Percentiles rank a stretch among this genome's conserved stretches.
These are phyloP conservation scores for Rhodocollybia butyracea DNA, from an alignment of 768 basidiomycete genomes.

Conservation along the genomic window DNA sequence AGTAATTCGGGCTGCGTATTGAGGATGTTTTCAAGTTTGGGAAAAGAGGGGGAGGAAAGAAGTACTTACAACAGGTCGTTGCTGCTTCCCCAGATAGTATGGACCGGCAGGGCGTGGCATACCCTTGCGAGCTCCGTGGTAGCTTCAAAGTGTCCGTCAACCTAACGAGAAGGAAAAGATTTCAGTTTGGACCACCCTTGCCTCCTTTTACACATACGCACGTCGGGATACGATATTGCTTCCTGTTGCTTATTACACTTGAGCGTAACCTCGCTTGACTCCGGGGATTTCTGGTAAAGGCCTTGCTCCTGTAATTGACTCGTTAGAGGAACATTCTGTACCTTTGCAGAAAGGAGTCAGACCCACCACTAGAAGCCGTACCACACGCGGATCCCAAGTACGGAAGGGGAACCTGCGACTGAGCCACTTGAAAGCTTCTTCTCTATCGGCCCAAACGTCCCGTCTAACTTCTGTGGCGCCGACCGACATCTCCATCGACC, in stretches of 20 bases:
- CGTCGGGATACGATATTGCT: conserved; percentile 41
- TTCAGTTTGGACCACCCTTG: no score
- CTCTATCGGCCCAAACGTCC: conserved; percentile 36
- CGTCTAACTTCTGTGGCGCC: conserved; percentile 32
- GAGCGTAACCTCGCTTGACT: conserved; percentile 24
- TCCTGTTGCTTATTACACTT: conserved; percentile 46
- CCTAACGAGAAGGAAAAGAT: no score
- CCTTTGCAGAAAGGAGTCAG: neutral
- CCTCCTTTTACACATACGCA: no score
- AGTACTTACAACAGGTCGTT: conserved; percentile 41
- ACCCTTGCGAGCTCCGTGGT: conserved; percentile 30
- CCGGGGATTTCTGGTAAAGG: conserved; percentile 7
- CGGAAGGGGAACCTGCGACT: conserved; percentile 43
- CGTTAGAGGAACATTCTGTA: no score
- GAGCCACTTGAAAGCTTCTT: conserved; percentile 41
- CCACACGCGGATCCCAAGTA: conserved; percentile 39
- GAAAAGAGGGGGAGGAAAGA: conserved; percentile 1
- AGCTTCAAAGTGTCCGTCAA: conserved; percentile 41
- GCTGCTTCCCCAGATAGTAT: conserved; percentile 46
- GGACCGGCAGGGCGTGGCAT: conserved; percentile 34
- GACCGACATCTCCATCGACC: conserved; percentile 34
- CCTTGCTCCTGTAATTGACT: conserved; percentile 14
- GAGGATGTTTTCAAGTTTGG: neutral
- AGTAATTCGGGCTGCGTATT: conserved; percentile 35
- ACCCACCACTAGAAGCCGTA: conserved; percentile 37